Conservation (phyloP, 2,329 filamentous ascomycete genomes). For the Fusarium dlaminii region DNA sequence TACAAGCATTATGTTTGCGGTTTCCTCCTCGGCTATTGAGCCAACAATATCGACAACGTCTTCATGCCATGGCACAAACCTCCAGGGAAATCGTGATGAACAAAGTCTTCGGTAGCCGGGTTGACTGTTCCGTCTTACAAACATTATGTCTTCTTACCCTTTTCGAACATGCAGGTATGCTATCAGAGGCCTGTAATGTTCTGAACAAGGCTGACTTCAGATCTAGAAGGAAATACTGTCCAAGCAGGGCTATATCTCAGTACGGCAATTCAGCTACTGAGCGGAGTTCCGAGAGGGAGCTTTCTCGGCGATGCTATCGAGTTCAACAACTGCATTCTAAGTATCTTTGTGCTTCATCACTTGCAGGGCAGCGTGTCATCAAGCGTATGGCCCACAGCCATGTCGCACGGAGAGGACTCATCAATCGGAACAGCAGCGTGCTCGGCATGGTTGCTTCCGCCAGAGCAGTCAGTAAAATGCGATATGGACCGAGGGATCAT, state of each 20-base stretch:
- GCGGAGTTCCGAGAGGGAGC: rapidly evolving
- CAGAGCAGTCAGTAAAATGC: neutral
- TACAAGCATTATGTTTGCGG: neutral
- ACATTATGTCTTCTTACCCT: neutral
- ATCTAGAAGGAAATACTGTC: neutral
- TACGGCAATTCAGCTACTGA: neutral
- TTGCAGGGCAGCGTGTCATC: neutral
- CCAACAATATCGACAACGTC: neutral
- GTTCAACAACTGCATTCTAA: neutral
- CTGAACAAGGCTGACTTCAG: rapidly evolving
- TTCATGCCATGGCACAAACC: neutral
- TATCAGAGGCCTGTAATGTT: rapidly evolving
- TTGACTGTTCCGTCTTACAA: neutral
- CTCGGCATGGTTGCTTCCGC: neutral
- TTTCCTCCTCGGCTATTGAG: neutral
- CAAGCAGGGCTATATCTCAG: neutral
- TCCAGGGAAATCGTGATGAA: neutral
- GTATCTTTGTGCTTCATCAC: neutral
- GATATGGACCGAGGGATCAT: neutral
- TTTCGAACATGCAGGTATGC: neutral
- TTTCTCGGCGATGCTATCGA: neutral
- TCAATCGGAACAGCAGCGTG: neutral
- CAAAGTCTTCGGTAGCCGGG: neutral
- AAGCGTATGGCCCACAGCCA: neutral
- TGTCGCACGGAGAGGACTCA: neutral